Conservation (phyloP, 2,329 filamentous ascomycete species). For the Penicillium glabrum region DNA sequence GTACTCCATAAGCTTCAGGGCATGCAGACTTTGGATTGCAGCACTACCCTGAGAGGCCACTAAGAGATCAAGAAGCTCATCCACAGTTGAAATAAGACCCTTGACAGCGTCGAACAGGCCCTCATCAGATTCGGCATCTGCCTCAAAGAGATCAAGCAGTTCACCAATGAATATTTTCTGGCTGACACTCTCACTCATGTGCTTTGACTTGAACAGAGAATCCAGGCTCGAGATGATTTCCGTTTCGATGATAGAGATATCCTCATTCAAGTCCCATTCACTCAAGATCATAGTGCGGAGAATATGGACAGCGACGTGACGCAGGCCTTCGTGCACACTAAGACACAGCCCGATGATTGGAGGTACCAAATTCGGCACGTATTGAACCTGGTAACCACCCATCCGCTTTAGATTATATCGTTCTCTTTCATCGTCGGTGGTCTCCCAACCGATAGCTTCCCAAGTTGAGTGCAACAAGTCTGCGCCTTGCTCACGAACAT, state of each 20-base stretch:
- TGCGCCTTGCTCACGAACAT: constrained; percentile 88
- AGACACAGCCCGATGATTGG: constrained; percentile 92
- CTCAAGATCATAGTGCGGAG: constrained; percentile 97
- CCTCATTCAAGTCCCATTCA: constrained; percentile 94
- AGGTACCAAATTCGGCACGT: constrained; percentile 86
- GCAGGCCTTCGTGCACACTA: constrained; percentile 88
- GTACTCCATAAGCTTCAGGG: constrained; percentile 90
- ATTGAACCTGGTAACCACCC: constrained; percentile 97
- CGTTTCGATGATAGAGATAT: constrained; percentile 85
- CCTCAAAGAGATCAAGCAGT: constrained; percentile 76
- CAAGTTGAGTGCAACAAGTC: constrained; percentile 81
- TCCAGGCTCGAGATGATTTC: constrained; percentile 97
- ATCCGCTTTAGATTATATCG: constrained; percentile 79
- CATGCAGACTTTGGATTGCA: constrained; percentile 79
- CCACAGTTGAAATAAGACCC: constrained; percentile 77
- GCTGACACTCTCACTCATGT: constrained; percentile 80
- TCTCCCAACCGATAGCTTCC: constrained; percentile 97
- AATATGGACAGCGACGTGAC: constrained; percentile 87
- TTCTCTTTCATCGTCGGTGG: constrained; percentile 71
- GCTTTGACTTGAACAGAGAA: constrained; percentile 82
- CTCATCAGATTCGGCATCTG: constrained; percentile 67
- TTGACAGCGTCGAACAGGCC: constrained; percentile 73
- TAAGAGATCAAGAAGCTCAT: constrained; percentile 86
- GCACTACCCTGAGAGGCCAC: constrained; percentile 82
- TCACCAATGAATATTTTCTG: constrained; percentile 92